Evolutionary conservation across 169 alveolate genomes (phyloP).

Genomic region (Eimeria sp.): DNA sequence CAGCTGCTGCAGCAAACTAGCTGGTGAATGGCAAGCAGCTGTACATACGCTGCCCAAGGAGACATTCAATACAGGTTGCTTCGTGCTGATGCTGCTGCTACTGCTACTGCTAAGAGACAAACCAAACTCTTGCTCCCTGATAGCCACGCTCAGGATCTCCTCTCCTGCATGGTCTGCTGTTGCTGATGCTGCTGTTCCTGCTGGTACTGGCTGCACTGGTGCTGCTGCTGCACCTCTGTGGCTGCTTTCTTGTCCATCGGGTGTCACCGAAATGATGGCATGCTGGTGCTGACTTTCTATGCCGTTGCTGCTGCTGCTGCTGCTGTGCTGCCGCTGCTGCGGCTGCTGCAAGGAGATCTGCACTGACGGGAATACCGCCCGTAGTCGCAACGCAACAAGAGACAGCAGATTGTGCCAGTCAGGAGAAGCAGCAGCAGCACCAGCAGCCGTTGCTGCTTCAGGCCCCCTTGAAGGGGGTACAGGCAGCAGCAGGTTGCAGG

Average conservation of each 20-base stretch:
- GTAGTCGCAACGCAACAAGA: conserved; percentile 28
- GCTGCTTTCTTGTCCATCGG: neutral
- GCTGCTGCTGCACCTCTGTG: conserved; percentile 16
- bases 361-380: conserved; percentile 14
- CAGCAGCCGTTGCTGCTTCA: neutral
- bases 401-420: conserved; percentile 35
- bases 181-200: neutral
- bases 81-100: conserved; percentile 51
- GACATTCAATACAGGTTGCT: neutral
- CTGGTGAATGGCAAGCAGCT: conserved; percentile 51
- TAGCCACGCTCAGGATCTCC: conserved; percentile 5
- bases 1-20: conserved; percentile 67
- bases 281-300: neutral
- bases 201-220: neutral
- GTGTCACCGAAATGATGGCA: neutral
- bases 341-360: conserved; percentile 55
- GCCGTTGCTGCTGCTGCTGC: neutral
- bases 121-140: conserved; percentile 26
- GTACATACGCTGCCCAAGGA: conserved; percentile 20
- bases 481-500: neutral
- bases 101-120: conserved; percentile 35
- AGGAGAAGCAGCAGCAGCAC: conserved; percentile 17
- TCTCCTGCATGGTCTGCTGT: neutral
- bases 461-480: neutral
- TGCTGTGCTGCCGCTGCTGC: conserved; percentile 13